Base-by-base conservation (phyloP, 495 filamentous ascomycete genomes). In the Aspergillus leporis region DNA sequence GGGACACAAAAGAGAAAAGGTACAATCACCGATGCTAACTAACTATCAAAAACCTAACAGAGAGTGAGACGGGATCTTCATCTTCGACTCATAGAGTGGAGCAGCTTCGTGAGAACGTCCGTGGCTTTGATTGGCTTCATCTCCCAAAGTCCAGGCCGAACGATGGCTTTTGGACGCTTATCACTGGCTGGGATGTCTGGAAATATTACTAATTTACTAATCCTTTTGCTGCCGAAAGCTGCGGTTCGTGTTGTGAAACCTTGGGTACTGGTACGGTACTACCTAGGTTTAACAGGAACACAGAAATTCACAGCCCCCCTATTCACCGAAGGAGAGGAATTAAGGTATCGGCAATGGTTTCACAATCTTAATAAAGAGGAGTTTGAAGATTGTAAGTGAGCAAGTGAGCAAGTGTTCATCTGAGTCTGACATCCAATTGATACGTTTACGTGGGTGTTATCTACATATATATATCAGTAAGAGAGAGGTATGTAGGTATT, bases 31-130 rank as follows among this genome's bases (percentile, higher is more conserved):
- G 51, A 30, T 40, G 19, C 41, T 40, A 49, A 28, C 25, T 7
- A 9, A 32, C 49, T 49, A 48, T 56, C 43, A 48, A 19, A 41
- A 41, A 16, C 14, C 14, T 22, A 22, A 22, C 5, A 41, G 23
- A 38, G 22, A 25, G 41, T 34, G 51, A 38, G 54, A 53, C 36
- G 7, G 23, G 46, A 59, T 63, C 61, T 47, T 36, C 41, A 53
- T 59, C 50, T 49, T 65, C 62, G 59, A 61, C 55, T 59, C 62
- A 61, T 64, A 52, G n/a, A n/a, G 62, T 45, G 56, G 61, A 50
- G 49, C 19, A 50, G 49, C 19, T 16, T 18, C n/a, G 18, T 14
- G 40, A 22, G 18, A 23, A 3, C 7, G 18, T 16, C 45, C 16
- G 30, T 18, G 18, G 1, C 25, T 19, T 19, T 49, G 7, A 54